phyloP scores from a whole-genome alignment of 345 rosid genomes.

The Salix viminalis region DNA sequence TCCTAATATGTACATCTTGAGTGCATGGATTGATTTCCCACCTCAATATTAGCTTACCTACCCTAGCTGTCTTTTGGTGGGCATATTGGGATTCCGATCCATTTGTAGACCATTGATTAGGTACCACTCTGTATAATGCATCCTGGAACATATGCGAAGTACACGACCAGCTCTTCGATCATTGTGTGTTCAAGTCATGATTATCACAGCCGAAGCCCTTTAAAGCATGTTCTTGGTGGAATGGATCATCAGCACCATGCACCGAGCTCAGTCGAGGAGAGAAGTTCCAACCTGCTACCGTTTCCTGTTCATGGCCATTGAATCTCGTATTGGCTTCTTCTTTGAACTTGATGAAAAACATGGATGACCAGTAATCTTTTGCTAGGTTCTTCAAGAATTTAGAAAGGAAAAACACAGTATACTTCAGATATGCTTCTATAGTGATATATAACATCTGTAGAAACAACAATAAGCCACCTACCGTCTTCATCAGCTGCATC shows the following conservation, averaged over 20 bases:
- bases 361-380: slow-evolving; percentile 30
- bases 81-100: no score
- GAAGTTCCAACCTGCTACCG: slow-evolving; percentile 52
- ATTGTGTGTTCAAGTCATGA: slow-evolving; percentile 2
- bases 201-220: slow-evolving; percentile 32
- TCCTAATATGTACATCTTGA: no score
- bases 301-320: slow-evolving; percentile 39
- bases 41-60: no score
- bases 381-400: slow-evolving; percentile 50
- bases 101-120: no score
- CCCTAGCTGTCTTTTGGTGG: no score
- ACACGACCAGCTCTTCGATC: not conserved
- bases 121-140: no score
- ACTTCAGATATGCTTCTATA: not conserved
- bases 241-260: slow-evolving; percentile 76
- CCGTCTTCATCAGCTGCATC: slow-evolving; percentile 80
- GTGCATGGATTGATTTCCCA: no score
- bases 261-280: slow-evolving; percentile 77
- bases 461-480: slow-evolving; percentile 16
- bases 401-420: not conserved
- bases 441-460: not conserved
- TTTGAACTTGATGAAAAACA: slow-evolving; percentile 50
- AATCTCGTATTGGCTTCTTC: slow-evolving; percentile 51
- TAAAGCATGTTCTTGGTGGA: slow-evolving; percentile 55
- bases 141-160: not conserved